phyloP scores from a whole-genome alignment of 306 rosid genomes.

The Quercus engelmannii region DNA sequence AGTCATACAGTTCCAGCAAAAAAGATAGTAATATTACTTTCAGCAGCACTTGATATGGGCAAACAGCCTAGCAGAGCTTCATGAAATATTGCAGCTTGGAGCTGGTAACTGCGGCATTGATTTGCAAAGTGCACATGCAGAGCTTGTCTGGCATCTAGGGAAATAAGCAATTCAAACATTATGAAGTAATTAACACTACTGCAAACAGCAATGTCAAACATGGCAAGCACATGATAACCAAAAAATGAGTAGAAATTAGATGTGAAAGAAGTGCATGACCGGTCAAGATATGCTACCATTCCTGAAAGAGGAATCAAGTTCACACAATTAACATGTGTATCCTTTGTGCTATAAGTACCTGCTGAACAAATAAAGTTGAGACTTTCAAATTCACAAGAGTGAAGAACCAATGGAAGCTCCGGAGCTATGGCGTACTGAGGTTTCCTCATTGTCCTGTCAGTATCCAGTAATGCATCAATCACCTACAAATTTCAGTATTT shows the following conservation, averaged over 20 bases:
- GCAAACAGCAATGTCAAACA: not conserved
- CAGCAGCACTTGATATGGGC: constrained; percentile 51
- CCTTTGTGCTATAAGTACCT: constrained; percentile 43
- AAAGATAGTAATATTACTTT: constrained; percentile 2
- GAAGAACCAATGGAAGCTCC: constrained; percentile 85
- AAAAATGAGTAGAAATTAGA: not conserved
- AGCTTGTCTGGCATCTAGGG: constrained; percentile 59
- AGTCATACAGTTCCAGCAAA: not conserved
- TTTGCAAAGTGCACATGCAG: constrained; percentile 54
- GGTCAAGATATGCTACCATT: not conserved
- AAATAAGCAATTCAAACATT: constrained; percentile 11
- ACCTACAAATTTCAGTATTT: constrained; percentile 48
- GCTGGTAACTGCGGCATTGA: constrained; percentile 65
- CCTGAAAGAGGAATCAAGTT: constrained; percentile 5
- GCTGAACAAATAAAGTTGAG: constrained; percentile 67
- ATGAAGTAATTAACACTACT: constrained; percentile 5
- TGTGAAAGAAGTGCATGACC: not conserved
- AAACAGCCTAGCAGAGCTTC: constrained; percentile 67
- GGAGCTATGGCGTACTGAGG: constrained; percentile 87
- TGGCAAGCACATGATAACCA: not conserved
- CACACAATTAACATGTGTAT: not conserved
- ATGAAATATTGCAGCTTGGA: constrained; percentile 72
- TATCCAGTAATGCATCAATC: constrained; percentile 64
- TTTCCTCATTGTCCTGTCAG: constrained; percentile 54
- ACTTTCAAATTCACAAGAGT: constrained; percentile 81